Evolutionary conservation across 257 asterid genomes (phyloP).

Genomic region (Solanum appendiculatum): DNA sequence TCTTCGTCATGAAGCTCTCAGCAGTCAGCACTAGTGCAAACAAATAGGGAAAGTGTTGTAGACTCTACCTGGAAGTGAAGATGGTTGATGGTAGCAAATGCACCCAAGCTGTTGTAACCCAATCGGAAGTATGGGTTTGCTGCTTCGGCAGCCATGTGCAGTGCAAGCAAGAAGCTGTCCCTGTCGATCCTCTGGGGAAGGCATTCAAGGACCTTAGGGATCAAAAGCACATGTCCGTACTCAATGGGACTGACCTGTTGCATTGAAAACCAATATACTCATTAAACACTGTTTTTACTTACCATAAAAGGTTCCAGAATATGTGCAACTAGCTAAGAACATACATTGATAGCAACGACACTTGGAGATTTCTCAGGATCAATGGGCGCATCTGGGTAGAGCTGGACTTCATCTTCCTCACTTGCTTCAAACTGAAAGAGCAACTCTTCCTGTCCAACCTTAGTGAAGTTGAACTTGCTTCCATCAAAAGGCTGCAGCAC

Average conservation of each 20-base stretch:
- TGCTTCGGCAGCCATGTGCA: conserved; percentile 80
- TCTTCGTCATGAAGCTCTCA: neutral
- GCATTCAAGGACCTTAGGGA: conserved; percentile 74
- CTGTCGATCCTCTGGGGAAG: conserved; percentile 81
- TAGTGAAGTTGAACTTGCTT: conserved; percentile 89
- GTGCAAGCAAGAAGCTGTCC: conserved; percentile 78
- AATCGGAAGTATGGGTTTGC: conserved; percentile 78
- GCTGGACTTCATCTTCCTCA: conserved; percentile 43
- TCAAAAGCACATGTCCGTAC: conserved; percentile 85
- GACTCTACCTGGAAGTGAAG: conserved; percentile 70
- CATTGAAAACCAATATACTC: neutral
- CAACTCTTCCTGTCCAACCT: conserved; percentile 91
- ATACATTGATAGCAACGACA: conserved; percentile 81
- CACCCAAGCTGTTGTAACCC: conserved; percentile 98
- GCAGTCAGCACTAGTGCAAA: neutral
- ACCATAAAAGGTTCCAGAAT: neutral
- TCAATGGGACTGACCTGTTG: conserved; percentile 97
- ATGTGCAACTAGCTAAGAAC: conserved; percentile 1
- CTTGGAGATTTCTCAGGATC: conserved; percentile 55
- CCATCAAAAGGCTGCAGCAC: conserved; percentile 90
- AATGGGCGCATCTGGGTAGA: conserved; percentile 56
- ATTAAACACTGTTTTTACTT: neutral
- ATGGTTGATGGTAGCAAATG: conserved; percentile 96
- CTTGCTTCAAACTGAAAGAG: conserved; percentile 78
- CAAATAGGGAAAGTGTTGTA: neutral